Conservation (phyloP, 495 filamentous ascomycete genomes). For the Neurospora africana region DNA sequence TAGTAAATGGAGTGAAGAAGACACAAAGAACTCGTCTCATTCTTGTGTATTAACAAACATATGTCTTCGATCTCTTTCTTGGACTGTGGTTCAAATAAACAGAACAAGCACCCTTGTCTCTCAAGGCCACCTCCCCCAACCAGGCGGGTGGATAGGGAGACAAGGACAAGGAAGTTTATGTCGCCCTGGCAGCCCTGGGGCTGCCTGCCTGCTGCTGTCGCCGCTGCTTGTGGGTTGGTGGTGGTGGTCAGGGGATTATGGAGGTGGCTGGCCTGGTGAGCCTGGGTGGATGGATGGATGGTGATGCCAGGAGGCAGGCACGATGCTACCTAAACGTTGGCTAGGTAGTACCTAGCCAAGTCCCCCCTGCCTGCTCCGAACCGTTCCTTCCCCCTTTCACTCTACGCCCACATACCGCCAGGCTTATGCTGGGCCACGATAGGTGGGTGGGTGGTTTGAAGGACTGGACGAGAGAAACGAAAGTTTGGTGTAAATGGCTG, state of each 20-base stretch:
- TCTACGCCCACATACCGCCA: not conserved
- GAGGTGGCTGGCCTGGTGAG: not conserved
- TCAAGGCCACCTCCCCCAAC: not conserved
- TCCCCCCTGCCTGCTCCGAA: not conserved
- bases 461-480: not conserved
- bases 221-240: not conserved
- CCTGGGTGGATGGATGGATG: not conserved
- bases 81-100: not conserved
- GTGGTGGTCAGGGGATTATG: not conserved
- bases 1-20: not conserved
- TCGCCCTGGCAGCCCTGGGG: not conserved
- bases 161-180: not conserved
- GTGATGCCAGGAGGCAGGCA: not conserved
- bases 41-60: not conserved
- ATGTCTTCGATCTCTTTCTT: not conserved
- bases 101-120: not conserved
- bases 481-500: not conserved
- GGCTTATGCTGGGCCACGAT: not conserved
- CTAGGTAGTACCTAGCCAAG: too few species aligned
- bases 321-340: not conserved
- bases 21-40: not conserved
- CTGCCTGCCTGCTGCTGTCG: not conserved
- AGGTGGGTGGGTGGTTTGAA: not conserved
- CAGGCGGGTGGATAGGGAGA: not conserved
- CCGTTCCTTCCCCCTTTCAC: not conserved